A percentile compares a stretch with the other conserved stretches of the same genome.
Evolutionary conservation across 441 rosid genomes (phyloP).

Genomic region (Gossypium schwendimanii): DNA sequence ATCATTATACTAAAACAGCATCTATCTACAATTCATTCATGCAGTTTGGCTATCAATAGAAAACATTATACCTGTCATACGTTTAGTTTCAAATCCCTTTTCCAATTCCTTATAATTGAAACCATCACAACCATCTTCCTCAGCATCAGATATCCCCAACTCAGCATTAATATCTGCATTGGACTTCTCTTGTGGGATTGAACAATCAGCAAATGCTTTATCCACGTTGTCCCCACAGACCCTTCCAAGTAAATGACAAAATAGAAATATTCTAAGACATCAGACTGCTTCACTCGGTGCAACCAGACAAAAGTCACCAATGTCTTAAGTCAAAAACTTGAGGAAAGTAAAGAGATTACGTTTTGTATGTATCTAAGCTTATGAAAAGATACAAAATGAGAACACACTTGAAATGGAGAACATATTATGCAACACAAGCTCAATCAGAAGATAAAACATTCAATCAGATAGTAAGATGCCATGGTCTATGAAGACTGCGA

Average conservation of each 20-base stretch:
- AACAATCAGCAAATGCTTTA: slow-evolving; percentile 64
- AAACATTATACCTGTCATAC: slow-evolving; percentile 40
- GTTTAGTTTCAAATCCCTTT: slow-evolving; percentile 43
- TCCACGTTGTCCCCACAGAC: slow-evolving; percentile 74
- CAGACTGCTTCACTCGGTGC: neutral
- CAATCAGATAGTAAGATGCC: neutral
- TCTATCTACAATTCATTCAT: slow-evolving; percentile 14
- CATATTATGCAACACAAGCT: neutral
- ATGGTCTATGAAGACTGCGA: neutral
- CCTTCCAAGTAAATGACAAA: slow-evolving; percentile 42
- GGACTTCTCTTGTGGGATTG: slow-evolving; percentile 83
- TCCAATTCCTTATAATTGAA: slow-evolving; percentile 44
- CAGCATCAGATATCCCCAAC: slow-evolving; percentile 82
- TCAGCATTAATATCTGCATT: slow-evolving; percentile 88
- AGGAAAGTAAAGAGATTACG: neutral
- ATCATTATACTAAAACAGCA: neutral
- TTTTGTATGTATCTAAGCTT: neutral
- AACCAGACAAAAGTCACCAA: neutral
- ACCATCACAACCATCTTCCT: slow-evolving; percentile 67
- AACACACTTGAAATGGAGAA: neutral
- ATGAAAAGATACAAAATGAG: neutral
- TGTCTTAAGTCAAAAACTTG: neutral
- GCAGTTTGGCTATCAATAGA: slow-evolving; percentile 5
- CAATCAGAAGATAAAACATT: neutral
- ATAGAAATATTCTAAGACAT: neutral